Conservation (phyloP, 495 filamentous ascomycete species). For the Aspergillus campestris region DNA sequence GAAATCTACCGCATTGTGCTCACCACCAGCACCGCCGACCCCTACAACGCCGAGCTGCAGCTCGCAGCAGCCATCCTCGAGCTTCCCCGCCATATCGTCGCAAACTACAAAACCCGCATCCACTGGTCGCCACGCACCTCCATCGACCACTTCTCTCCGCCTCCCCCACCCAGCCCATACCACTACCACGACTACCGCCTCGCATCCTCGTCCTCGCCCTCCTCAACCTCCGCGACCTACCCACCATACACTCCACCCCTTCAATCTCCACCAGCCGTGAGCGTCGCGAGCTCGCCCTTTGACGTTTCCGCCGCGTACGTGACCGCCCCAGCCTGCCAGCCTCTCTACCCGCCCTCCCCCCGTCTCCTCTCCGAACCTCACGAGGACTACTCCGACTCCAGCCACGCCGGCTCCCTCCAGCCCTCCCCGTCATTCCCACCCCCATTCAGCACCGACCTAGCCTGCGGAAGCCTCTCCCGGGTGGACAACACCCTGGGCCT, state of each 20-base stretch:
- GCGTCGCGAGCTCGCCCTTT: constrained; percentile 30
- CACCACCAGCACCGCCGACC: constrained; percentile 24
- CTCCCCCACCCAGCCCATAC: constrained; percentile 30
- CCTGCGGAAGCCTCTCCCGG: constrained; percentile 21
- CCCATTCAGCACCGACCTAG: constrained; percentile 23
- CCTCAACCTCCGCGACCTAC: constrained; percentile 30
- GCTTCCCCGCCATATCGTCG: constrained; percentile 27
- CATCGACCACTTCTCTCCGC: constrained; percentile 29
- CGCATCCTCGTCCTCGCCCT: constrained; percentile 30
- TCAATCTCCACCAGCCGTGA: constrained; percentile 33
- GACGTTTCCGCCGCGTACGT: constrained; percentile 25
- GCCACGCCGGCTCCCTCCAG: constrained; percentile 20
- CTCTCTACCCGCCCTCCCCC: constrained; percentile 30
- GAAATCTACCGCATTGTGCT: constrained; percentile 57
- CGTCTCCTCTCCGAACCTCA: constrained; percentile 28
- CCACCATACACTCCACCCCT: constrained; percentile 35
- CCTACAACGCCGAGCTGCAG: constrained; percentile 28
- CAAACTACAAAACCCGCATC: constrained; percentile 28
- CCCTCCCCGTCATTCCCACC: constrained; percentile 27
- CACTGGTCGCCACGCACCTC: constrained; percentile 34
- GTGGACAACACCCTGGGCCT: constrained; percentile 20
- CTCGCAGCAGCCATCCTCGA: constrained; percentile 31
- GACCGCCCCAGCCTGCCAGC: constrained; percentile 23
- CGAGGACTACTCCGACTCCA: constrained; percentile 24
- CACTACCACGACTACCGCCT: constrained; percentile 28